Conservation (phyloP, 352 stramenopile genomes). For the Pythium sp. region DNA sequence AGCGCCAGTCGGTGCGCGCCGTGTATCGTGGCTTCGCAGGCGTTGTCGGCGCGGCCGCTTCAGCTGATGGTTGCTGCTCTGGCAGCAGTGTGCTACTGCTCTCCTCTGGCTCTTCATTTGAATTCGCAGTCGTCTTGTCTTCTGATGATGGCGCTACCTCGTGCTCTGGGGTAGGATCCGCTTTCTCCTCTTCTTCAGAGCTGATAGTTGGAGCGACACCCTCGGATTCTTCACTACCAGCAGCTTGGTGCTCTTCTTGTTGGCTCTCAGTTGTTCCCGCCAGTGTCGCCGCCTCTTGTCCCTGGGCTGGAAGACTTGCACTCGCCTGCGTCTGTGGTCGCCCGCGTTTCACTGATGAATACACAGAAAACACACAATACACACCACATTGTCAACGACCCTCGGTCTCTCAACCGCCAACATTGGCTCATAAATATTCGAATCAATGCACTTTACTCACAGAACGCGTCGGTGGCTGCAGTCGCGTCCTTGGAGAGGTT, state of each 20-base stretch:
- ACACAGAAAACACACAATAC: background rate
- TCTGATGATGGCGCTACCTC: background rate
- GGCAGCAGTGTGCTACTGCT: conserved; percentile 13
- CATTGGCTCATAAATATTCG: background rate
- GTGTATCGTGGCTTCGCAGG: conserved; percentile 42
- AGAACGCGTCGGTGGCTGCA: conserved; percentile 76
- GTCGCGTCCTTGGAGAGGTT: conserved; percentile 65
- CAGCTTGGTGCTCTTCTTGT: background rate
- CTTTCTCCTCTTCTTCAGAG: background rate
- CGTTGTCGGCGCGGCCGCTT: background rate
- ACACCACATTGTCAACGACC: background rate
- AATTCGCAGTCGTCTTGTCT: background rate
- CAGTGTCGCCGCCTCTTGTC: background rate
- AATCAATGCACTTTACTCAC: conserved; percentile 29
- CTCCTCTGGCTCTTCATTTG: background rate
- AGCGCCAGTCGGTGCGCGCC: conserved; percentile 54
- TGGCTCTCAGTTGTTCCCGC: background rate
- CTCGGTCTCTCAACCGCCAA: background rate
- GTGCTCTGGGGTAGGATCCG: background rate
- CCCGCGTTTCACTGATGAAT: conserved; percentile 11
- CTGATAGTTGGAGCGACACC: background rate
- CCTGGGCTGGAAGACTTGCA: background rate
- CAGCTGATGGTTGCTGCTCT: background rate
- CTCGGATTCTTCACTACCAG: background rate
- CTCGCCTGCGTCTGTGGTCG: conserved; percentile 4